Conservation (phyloP, 2,329 filamentous ascomycete genomes). For the Cytospora leucostoma region DNA sequence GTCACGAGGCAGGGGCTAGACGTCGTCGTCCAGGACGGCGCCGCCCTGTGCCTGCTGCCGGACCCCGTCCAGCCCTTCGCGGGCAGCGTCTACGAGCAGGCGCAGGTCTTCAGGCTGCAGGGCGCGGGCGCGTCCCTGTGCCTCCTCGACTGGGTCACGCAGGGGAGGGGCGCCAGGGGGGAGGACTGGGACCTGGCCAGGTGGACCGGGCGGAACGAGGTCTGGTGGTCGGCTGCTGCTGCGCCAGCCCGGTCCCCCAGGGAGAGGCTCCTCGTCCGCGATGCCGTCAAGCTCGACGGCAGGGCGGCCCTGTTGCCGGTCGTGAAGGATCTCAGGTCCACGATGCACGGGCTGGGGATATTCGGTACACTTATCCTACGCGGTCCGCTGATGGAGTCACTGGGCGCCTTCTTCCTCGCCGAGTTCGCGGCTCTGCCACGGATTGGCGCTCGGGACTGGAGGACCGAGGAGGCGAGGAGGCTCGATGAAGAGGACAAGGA, state of each 20-base stretch:
- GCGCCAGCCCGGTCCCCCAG: slow-evolving; percentile 35
- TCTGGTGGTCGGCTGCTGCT: slow-evolving; percentile 58
- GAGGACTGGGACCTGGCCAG: slow-evolving; percentile 83
- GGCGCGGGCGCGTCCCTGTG: slow-evolving; percentile 64
- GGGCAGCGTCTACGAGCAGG: slow-evolving; percentile 80
- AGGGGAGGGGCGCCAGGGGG: slow-evolving; percentile 79
- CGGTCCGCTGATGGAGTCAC: slow-evolving; percentile 65
- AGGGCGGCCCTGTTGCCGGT: slow-evolving; percentile 11
- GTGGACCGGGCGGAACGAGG: slow-evolving; percentile 85
- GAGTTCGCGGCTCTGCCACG: slow-evolving; percentile 79
- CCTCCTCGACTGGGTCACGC: slow-evolving; percentile 90
- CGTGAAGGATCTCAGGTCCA: slow-evolving; percentile 49
- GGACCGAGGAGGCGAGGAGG: slow-evolving; percentile 50
- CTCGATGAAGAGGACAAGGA: slow-evolving; percentile 43
- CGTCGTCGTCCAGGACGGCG: slow-evolving; percentile 51
- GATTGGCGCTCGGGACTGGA: slow-evolving; percentile 80
- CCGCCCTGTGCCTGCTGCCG: slow-evolving; percentile 69
- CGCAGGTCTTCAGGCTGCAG: slow-evolving; percentile 71
- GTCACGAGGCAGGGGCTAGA: slow-evolving; percentile 60
- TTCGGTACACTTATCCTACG: slow-evolving; percentile 84
- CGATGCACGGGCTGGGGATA: slow-evolving; percentile 75
- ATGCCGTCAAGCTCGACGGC: slow-evolving; percentile 75
- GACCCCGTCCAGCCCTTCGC: slow-evolving; percentile 93
- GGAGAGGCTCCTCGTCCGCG: slow-evolving; percentile 73
- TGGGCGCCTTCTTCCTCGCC: slow-evolving; percentile 74